Percentiles rank a stretch among this genome's conserved stretches.
These are phyloP conservation scores for Cladosporium colombiae DNA, from an alignment of 2,329 filamentous ascomycete species.

Conservation along the genomic window DNA sequence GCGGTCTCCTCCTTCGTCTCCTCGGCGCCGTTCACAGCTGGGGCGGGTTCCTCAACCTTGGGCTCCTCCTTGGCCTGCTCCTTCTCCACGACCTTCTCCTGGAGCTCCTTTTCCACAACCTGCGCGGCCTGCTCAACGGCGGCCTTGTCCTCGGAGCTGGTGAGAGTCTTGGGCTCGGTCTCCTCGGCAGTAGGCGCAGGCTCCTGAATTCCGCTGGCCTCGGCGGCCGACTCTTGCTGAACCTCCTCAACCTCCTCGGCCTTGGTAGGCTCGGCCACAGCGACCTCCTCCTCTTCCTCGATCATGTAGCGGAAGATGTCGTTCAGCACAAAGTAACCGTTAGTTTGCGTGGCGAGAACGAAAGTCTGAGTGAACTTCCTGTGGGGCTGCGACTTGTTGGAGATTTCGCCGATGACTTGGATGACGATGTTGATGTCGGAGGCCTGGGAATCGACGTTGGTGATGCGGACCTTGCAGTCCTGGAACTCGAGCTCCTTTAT, in stretches of 20 bases:
- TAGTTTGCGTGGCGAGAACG: constrained; percentile 91
- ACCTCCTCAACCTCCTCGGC: constrained; percentile 33
- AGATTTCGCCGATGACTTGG: constrained; percentile 96
- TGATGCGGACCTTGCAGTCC: constrained; percentile 96
- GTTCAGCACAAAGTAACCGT: constrained; percentile 97
- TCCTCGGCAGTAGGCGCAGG: constrained; percentile 42
- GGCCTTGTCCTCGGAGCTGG: constrained; percentile 39
- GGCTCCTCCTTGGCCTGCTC: constrained; percentile 26
- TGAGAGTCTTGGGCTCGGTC: constrained; percentile 32
- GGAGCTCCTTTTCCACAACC: constrained; percentile 72
- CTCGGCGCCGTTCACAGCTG: constrained; percentile 41
- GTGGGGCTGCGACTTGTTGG: constrained; percentile 86
- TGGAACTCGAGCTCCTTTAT: constrained; percentile 93
- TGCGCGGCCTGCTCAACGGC: constrained; percentile 47
- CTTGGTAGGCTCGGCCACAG: constrained; percentile 40
- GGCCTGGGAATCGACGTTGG: constrained; percentile 95
- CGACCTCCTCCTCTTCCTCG: constrained; percentile 72
- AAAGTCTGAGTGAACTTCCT: constrained; percentile 99
- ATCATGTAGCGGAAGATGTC: constrained; percentile 95
- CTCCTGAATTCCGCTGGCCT: constrained; percentile 43
- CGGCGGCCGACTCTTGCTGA: constrained; percentile 30
- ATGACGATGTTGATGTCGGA: constrained; percentile 94
- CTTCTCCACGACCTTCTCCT: constrained; percentile 56
- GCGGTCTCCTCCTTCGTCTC: constrained; percentile 40
- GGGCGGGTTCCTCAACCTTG: constrained; percentile 29